Conservation (phyloP, 768 basidiomycete species). For the Pleurotus pulmonarius region DNA sequence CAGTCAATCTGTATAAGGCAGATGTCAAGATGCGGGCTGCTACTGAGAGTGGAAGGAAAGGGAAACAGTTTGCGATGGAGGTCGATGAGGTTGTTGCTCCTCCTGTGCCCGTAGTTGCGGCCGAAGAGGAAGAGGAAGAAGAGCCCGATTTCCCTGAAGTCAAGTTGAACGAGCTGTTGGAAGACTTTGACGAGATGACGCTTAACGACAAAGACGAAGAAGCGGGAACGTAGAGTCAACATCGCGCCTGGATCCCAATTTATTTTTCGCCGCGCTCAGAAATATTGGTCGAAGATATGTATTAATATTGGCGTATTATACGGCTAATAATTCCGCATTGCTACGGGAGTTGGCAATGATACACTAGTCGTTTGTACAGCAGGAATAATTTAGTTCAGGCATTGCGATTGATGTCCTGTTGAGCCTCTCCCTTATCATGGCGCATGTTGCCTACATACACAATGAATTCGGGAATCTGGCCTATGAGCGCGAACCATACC, state of each 20-base stretch:
- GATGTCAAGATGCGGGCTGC: slow-evolving; percentile 49
- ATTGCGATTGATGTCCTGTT: slow-evolving; percentile 12
- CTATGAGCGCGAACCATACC: slow-evolving; percentile 25
- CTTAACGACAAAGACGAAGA: slow-evolving; percentile 37
- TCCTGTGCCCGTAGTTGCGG: slow-evolving; percentile 20
- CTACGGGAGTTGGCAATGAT: too few species aligned
- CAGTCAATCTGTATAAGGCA: slow-evolving; percentile 85
- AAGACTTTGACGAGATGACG: slow-evolving; percentile 91
- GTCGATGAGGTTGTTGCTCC: slow-evolving; percentile 43
- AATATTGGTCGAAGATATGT: too few species aligned
- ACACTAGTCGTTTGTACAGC: too few species aligned
- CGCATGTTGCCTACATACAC: slow-evolving; percentile 11
- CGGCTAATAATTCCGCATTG: too few species aligned
- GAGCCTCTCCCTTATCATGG: slow-evolving; percentile 16
- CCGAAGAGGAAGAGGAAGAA: slow-evolving; percentile 50
- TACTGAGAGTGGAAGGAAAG: slow-evolving; percentile 27
- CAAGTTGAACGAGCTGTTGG: slow-evolving; percentile 78
- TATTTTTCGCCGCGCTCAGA: too few species aligned
- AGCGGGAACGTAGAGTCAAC: too few species aligned
- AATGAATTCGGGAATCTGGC: not conserved
- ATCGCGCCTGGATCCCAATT: too few species aligned
- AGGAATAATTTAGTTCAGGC: too few species aligned
- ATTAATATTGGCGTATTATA: too few species aligned
- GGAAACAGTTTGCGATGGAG: slow-evolving; percentile 60
- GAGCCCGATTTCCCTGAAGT: slow-evolving; percentile 91